phyloP scores from a whole-genome alignment of 139 green algal genomes.

The Volvox reticuliferus region DNA sequence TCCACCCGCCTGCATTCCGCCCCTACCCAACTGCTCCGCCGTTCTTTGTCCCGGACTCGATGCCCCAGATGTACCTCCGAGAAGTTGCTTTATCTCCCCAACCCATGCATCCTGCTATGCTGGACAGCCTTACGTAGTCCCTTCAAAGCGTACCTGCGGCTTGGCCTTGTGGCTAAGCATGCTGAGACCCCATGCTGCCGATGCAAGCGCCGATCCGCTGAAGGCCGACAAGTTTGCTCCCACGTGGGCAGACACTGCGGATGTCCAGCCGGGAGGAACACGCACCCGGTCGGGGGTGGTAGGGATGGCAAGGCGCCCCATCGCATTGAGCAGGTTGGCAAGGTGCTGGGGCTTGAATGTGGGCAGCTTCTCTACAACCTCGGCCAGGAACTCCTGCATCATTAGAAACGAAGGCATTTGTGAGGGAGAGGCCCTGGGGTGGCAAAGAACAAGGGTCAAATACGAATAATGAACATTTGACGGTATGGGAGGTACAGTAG shows the following conservation, averaged over 20 bases:
- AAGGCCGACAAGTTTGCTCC: background rate
- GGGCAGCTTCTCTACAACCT: slow-evolving; percentile 55
- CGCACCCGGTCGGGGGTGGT: background rate
- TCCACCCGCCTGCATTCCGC: too few species aligned
- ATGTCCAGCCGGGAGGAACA: slow-evolving; percentile 31
- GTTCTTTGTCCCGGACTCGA: too few species aligned
- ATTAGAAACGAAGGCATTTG: too few species aligned
- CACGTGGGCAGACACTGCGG: slow-evolving; percentile 21
- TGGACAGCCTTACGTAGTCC: too few species aligned
- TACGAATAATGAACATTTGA: too few species aligned
- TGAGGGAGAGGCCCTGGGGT: too few species aligned
- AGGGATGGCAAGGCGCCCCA: slow-evolving; percentile 36
- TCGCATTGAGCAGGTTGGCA: slow-evolving; percentile 50
- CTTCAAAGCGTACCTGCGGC: background rate
- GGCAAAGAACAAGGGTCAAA: too few species aligned
- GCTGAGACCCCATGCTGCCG: slow-evolving; percentile 32
- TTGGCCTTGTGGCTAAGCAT: slow-evolving; percentile 7
- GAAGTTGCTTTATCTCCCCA: too few species aligned
- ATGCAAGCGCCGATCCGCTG: slow-evolving; percentile 32
- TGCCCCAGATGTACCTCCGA: too few species aligned
- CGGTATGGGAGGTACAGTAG: too few species aligned
- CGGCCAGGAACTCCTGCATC: slow-evolving; percentile 49
- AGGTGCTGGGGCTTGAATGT: slow-evolving; percentile 48
- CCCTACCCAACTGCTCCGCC: too few species aligned
- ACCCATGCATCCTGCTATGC: too few species aligned